A percentile compares a stretch with the other conserved stretches of the same genome.
Conservation (phyloP, 2,329 filamentous ascomycete species). For the Botrytis hyacinthi region DNA sequence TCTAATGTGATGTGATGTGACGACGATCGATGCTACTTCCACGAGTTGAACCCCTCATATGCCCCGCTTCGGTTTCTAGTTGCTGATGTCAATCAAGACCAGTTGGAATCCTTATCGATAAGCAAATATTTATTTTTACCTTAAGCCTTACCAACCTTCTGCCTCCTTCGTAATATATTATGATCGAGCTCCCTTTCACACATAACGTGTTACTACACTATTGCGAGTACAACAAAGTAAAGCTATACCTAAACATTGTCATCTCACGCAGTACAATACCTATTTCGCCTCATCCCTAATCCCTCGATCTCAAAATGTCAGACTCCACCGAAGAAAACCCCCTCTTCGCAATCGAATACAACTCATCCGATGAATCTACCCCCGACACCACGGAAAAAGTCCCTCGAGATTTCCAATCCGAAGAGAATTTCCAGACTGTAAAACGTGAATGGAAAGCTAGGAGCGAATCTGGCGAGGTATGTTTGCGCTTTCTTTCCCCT, state of each 20-base stretch:
- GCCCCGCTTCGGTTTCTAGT: not conserved
- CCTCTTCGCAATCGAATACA: constrained; percentile 46
- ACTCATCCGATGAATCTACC: constrained; percentile 40
- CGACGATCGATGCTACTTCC: not conserved
- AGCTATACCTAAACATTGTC: not conserved
- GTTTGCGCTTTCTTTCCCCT: not conserved
- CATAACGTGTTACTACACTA: not conserved
- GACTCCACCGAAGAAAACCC: constrained; percentile 36
- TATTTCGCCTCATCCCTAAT: not conserved
- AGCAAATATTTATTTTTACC: not conserved
- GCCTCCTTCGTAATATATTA: not conserved
- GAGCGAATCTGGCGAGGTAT: constrained; percentile 36
- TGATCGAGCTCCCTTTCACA: not conserved
- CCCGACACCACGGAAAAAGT: constrained; percentile 23
- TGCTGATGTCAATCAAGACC: not conserved
- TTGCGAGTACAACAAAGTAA: too few relatives aligned
- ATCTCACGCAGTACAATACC: not conserved
- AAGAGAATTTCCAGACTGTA: constrained; percentile 34
- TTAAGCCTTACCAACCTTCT: not conserved
- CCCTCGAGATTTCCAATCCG: constrained; percentile 38
- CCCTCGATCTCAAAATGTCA: constrained; percentile 23
- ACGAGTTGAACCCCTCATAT: not conserved
- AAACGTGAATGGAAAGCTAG: constrained; percentile 33
- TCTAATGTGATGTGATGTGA: not conserved
- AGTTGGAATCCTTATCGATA: constrained; percentile 6